Conservation (phyloP, 2,329 filamentous ascomycete genomes). For the Colletotrichum liaoningense region DNA sequence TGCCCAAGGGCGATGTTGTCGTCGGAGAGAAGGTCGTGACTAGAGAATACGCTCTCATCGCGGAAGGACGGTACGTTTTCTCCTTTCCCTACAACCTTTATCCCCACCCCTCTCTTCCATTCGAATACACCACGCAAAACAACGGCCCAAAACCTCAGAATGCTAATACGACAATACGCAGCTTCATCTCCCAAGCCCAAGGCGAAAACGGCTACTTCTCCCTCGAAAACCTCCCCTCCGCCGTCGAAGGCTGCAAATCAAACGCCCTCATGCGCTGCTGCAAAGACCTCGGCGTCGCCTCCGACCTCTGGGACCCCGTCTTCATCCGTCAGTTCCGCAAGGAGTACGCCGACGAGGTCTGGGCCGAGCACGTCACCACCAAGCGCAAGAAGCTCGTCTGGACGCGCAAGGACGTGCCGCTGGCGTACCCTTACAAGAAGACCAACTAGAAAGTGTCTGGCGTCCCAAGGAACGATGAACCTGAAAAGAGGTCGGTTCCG, state of each 20-base stretch:
- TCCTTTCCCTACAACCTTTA: too few species aligned
- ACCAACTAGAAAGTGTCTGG: not conserved
- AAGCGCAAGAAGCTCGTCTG: slow-evolving; percentile 94
- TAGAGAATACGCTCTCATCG: slow-evolving; percentile 92
- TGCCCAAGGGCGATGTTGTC: slow-evolving; percentile 85
- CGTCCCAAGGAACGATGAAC: too few species aligned
- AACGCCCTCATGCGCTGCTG: slow-evolving; percentile 98
- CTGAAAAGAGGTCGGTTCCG: too few species aligned
- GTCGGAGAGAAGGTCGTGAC: slow-evolving; percentile 86
- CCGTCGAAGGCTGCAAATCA: slow-evolving; percentile 96
- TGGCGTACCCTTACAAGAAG: slow-evolving; percentile 70
- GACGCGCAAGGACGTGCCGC: slow-evolving; percentile 83
- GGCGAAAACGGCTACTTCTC: slow-evolving; percentile 96
- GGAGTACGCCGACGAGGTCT: slow-evolving; percentile 79
- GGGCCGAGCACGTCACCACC: slow-evolving; percentile 87
- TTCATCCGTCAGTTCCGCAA: slow-evolving; percentile 88
- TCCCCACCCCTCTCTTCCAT: too few species aligned
- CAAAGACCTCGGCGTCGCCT: slow-evolving; percentile 95
- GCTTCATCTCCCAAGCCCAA: slow-evolving; percentile 90
- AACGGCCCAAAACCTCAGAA: too few species aligned
- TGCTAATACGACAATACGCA: slow-evolving; percentile 50
- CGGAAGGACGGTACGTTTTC: slow-evolving; percentile 78
- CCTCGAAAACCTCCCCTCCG: slow-evolving; percentile 89
- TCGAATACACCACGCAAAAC: too few species aligned
- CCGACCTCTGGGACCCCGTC: slow-evolving; percentile 95